Base-by-base conservation (phyloP, 176 grass and related monocot species). In the Oryza glaberrima region DNA sequence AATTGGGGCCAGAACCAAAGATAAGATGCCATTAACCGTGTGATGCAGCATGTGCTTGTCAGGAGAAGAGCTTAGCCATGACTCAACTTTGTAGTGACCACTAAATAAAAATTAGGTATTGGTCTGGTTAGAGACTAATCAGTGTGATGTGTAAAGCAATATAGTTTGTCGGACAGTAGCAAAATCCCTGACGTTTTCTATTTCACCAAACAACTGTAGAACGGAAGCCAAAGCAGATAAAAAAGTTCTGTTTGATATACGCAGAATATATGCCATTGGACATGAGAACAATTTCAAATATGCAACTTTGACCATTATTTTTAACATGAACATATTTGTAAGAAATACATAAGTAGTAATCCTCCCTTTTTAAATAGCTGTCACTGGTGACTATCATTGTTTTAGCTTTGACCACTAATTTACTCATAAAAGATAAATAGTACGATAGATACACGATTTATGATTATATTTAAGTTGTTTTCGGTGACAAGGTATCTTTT, bases 131-230 rank as follows among this genome's bases (percentile, higher is more conserved):
- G 11, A 46, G 38, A 85, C 70, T 61, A 72, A 85, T 78, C 6
- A 78, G 34, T 78, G 23, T 85, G 73, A 60, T 77, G 74, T 85
- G 74, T 65, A 69, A 48, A 26, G 16, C 86, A 72, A 32, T 70
- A 22, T 43, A 47, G 65, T 69, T 44, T 84, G 73, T 84, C 65
- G 45, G 63, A 54, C n/a, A 68, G 8, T 23, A 43, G 61, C 46
- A 3, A 58, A 77, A 73, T 20, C 4, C 47, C n/a, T 1, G 22
- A 22, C 67, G 13, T 11, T 58, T 77, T 84, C 15, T 34, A 19
- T 34, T 11, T 17, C 32, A 43, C 20, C 40, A 11, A 3, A 48
- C 48, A 76, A 35, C 17, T 9, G 46, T 54, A 35, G 11, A 71
- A 56, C 32, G 16, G 19, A 70, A 56, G 45, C 11, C 22, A 22